These are phyloP conservation scores for Aspergillus chevalieri DNA, from an alignment of 2,329 filamentous ascomycete genomes.

Conservation along the genomic window DNA sequence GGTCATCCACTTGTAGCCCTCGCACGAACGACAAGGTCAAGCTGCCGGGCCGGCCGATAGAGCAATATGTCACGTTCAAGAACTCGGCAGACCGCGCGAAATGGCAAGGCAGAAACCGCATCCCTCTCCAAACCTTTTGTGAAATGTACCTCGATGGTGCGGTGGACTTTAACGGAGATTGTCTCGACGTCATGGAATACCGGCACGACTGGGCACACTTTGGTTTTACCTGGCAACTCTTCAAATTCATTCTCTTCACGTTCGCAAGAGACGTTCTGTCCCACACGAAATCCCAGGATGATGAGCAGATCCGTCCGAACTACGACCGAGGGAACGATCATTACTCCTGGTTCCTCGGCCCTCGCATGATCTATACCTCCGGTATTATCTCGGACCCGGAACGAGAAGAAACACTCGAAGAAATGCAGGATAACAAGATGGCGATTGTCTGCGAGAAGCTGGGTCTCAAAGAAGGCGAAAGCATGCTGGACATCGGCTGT, in stretches of 20 bases:
- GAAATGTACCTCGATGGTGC: constrained; percentile 27
- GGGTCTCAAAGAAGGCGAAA: constrained; percentile 66
- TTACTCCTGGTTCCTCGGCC: constrained; percentile 30
- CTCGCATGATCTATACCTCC: constrained; percentile 30
- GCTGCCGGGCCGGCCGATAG: constrained; percentile 18
- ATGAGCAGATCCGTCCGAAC: constrained; percentile 27
- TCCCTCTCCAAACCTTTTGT: constrained; percentile 22
- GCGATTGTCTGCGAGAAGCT: constrained; percentile 87
- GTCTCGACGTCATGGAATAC: constrained; percentile 28
- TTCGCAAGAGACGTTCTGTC: constrained; percentile 23
- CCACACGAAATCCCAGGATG: constrained; percentile 24
- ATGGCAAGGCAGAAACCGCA: constrained; percentile 20
- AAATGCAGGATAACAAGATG: constrained; percentile 75
- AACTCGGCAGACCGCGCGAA: constrained; percentile 14
- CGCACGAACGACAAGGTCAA: constrained; percentile 19
- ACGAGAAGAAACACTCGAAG: constrained; percentile 26
- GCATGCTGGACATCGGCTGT: constrained; percentile 80
- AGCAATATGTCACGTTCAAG: constrained; percentile 25
- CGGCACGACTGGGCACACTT: constrained; percentile 31
- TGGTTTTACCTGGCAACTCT: constrained; percentile 23
- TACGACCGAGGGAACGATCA: constrained; percentile 30
- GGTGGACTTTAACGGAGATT: constrained; percentile 30
- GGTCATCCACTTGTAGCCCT: constrained; percentile 11
- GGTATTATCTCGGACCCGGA: constrained; percentile 25
- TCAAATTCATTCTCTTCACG: constrained; percentile 25